Conservation (phyloP, 371 early-diverging fungal species). For the Massospora cicadina region DNA sequence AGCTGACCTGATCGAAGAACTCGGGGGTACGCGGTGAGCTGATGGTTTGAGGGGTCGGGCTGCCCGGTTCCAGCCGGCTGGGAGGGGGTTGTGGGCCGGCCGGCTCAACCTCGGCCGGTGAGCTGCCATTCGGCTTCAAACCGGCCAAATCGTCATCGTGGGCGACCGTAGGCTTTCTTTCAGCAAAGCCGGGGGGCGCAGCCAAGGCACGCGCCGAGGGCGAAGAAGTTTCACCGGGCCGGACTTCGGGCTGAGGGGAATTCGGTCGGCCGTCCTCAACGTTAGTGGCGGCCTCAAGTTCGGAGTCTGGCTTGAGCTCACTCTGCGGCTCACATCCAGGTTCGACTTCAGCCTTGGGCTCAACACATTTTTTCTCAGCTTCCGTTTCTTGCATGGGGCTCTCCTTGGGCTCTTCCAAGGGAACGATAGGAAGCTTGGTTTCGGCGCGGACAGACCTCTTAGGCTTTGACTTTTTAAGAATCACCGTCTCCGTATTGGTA, state of each 20-base stretch:
- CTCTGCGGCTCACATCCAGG: not conserved
- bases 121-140: not conserved
- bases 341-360: conserved; percentile 16
- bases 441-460: conserved; percentile 1
- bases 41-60: not conserved
- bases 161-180: not conserved
- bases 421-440: not conserved
- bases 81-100: not conserved
- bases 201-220: not conserved
- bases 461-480: not conserved
- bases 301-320: not conserved
- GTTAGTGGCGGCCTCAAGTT: not conserved
- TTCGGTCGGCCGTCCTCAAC: not conserved
- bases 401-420: not conserved
- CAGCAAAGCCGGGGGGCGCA: not conserved
- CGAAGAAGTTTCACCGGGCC: no score
- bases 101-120: not conserved
- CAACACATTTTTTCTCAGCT: conserved; percentile 18
- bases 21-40: conserved; percentile 19
- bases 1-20: conserved; percentile 18
- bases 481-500: conserved; percentile 5
- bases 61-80: not conserved
- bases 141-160: not conserved
- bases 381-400: not conserved
- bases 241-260: not conserved